These are phyloP conservation scores for Citrus unshiu DNA, from an alignment of 345 rosid species.

Conservation along the genomic window DNA sequence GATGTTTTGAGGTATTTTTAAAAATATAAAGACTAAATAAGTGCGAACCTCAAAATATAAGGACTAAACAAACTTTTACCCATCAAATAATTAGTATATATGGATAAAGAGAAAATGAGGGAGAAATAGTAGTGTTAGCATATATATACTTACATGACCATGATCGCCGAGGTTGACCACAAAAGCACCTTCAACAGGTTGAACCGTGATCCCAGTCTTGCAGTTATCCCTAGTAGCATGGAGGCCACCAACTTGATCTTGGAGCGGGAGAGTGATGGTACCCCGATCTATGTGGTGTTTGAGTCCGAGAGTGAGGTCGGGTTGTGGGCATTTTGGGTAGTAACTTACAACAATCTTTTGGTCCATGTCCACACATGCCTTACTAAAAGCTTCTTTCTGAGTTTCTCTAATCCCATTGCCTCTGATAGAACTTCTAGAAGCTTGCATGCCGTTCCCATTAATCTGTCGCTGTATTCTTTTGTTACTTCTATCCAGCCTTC, in stretches of 20 bases:
- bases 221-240: conserved; percentile 90
- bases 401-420: conserved; percentile 79
- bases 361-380: conserved; percentile 94
- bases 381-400: conserved; percentile 49
- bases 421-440: conserved; percentile 79
- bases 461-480: conserved; percentile 60
- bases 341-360: conserved; percentile 82
- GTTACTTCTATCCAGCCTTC: conserved; percentile 78
- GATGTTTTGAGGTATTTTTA: no score
- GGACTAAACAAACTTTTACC: no score
- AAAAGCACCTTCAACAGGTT: conserved; percentile 86
- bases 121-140: no score
- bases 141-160: conserved; percentile 63
- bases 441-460: conserved; percentile 77
- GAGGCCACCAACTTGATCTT: conserved; percentile 90
- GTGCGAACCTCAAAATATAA: no score
- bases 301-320: conserved; percentile 94
- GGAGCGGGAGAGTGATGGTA: conserved; percentile 81
- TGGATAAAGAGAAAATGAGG: background rate
- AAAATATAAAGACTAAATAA: no score
- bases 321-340: conserved; percentile 92
- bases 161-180: conserved; percentile 97
- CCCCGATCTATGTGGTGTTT: conserved; percentile 97
- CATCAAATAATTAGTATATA: no score
- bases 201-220: conserved; percentile 88